Percentiles rank a stretch among this genome's conserved stretches.
phyloP scores from a whole-genome alignment of 1,284 basidiomycete genomes.

The Cryptococcus wingfieldii region DNA sequence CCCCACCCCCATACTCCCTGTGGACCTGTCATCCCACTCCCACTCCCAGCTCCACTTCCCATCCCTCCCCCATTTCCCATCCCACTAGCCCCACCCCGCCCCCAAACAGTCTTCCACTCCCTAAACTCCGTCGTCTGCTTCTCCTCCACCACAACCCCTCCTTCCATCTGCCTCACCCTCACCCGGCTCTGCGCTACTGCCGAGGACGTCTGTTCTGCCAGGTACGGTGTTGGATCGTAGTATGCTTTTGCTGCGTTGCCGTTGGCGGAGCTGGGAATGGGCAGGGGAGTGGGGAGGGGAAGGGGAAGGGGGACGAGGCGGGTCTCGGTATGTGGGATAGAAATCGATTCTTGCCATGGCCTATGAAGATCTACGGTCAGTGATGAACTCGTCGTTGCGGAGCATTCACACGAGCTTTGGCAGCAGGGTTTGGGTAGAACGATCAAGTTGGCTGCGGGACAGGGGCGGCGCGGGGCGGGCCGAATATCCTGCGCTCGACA shows the following conservation, averaged over 20 bases:
- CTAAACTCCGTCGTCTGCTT: constrained; percentile 19
- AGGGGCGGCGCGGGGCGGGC: too few relatives aligned
- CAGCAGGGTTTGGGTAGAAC: too few relatives aligned
- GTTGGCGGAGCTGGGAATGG: background rate
- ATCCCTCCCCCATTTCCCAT: background rate
- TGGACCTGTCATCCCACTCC: background rate
- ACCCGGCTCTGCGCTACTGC: constrained; percentile 10
- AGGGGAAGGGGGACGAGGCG: background rate
- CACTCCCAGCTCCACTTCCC: background rate
- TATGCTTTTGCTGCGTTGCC: background rate
- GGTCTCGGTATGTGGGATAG: too few relatives aligned
- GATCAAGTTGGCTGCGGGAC: too few relatives aligned
- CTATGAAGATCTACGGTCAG: too few relatives aligned
- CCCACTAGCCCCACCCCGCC: background rate
- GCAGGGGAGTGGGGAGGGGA: background rate
- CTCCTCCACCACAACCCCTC: constrained; percentile 18
- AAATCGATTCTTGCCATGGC: too few relatives aligned
- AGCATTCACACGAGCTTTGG: too few relatives aligned
- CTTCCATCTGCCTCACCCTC: constrained; percentile 10
- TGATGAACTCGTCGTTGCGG: too few relatives aligned
- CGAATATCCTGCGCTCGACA: background rate
- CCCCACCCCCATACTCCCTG: too few relatives aligned
- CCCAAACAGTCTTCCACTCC: constrained; percentile 16
- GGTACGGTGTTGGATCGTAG: background rate
- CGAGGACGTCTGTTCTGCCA: constrained; percentile 9